Conservation (phyloP, 2,329 filamentous ascomycete species). For the Monosporascus sp. region DNA sequence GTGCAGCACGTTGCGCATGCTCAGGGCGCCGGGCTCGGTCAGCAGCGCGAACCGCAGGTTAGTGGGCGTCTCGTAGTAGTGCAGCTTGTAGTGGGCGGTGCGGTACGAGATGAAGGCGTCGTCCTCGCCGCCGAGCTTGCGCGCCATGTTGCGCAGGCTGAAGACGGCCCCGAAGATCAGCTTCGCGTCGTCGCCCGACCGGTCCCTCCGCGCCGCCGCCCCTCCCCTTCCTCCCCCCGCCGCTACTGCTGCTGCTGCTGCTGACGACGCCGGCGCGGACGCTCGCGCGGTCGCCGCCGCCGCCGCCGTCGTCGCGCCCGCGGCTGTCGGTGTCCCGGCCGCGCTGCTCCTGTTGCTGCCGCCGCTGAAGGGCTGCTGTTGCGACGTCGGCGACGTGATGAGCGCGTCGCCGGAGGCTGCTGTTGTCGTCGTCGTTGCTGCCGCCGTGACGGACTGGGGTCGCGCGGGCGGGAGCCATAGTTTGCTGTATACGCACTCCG, state of each 20-base stretch:
- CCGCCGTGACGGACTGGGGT: conserved; percentile 34
- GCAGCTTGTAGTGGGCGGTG: conserved; percentile 93
- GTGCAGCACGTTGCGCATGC: conserved; percentile 89
- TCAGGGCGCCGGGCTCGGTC: conserved; percentile 82
- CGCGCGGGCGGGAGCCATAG: conserved; percentile 60
- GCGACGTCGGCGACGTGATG: conserved; percentile 6
- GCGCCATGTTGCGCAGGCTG: conserved; percentile 92
- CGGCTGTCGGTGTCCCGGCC: conserved; percentile 27
- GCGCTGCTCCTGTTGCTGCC: conserved; percentile 12
- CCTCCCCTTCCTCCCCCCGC: conserved; percentile 7
- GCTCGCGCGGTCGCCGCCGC: conserved; percentile 29
- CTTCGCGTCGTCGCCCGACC: conserved; percentile 77
- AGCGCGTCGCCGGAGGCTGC: conserved; percentile 3
- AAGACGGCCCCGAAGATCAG: conserved; percentile 96
- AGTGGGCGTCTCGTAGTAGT: conserved; percentile 97
- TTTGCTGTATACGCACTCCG: conserved; percentile 94
- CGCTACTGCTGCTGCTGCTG: conserved; percentile 9
- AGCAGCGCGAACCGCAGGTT: conserved; percentile 96
- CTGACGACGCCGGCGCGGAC: conserved; percentile 40
- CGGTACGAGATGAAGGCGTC: conserved; percentile 94
- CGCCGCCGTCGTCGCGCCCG: conserved; percentile 5
- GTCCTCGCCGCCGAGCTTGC: conserved; percentile 88
- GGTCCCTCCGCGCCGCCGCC: conserved; percentile 10
- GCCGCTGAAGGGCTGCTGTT: background rate
- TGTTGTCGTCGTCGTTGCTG: conserved; percentile 11